Conservation (phyloP, 192 early-diverging fungal species). For the Gaertneriomyces semiglobifer region DNA sequence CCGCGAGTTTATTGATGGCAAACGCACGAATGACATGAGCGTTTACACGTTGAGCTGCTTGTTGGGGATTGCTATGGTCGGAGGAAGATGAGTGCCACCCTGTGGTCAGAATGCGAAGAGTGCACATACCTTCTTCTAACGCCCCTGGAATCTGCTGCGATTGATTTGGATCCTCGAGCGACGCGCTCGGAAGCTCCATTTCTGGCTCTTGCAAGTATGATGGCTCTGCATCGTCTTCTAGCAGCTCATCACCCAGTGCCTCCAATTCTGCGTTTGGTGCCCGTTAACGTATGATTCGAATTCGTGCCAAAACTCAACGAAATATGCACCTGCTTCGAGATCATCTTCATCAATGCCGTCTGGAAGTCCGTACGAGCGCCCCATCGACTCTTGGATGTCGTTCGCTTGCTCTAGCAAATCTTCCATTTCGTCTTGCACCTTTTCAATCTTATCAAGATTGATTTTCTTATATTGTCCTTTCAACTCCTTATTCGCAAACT, state of each 20-base stretch:
- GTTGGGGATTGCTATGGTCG: background rate
- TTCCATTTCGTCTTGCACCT: constrained; percentile 97
- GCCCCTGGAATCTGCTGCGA: background rate
- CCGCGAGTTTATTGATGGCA: no score
- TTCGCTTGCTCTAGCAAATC: constrained; percentile 95
- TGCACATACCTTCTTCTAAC: no score
- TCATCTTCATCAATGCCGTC: constrained; percentile 97
- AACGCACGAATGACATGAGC: no score
- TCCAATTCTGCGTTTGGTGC: constrained; percentile 69
- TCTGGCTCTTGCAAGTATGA: constrained; percentile 74
- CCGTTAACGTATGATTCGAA: background rate
- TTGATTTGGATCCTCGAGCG: constrained; percentile 31
- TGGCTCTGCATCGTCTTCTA: constrained; percentile 78
- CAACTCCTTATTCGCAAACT: constrained; percentile 89
- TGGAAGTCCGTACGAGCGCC: constrained; percentile 85
- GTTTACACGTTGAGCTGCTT: background rate
- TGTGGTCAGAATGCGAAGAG: no score
- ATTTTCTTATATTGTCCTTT: constrained; percentile 96
- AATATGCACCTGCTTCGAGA: constrained; percentile 75
- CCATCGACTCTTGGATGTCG: constrained; percentile 95
- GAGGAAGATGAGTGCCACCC: background rate
- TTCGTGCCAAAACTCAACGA: constrained; percentile 1
- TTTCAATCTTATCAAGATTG: constrained; percentile 91
- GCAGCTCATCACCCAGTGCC: constrained; percentile 87
- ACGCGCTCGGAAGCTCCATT: constrained; percentile 33